Base-by-base conservation (phyloP, 2,329 filamentous ascomycete genomes). In the Botrytis squamosa region DNA sequence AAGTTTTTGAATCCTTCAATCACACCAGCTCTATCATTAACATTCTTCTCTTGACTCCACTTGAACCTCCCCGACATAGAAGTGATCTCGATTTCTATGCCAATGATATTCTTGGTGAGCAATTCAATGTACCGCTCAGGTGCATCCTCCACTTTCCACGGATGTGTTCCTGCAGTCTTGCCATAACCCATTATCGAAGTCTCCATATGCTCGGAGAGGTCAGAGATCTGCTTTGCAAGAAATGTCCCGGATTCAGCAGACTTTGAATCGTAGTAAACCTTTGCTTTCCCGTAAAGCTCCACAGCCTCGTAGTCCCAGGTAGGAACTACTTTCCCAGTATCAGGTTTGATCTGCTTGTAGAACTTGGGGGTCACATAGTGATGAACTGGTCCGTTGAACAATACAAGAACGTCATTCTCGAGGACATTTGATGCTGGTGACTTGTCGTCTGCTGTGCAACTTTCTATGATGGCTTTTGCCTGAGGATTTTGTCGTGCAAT, bases 221-320 rank as follows among this genome's bases (percentile, higher is more conserved):
- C 88, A 2, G 82, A 76, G 4, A 91, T 82, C 78, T 91, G 88
- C 64, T 79, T 82, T 0, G 81, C 75, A 16, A 92, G 80, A 72
- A 88, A 91, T 0, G 75, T 74, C 0, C 79, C 78, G 0, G 88
- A 87, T 36, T 85, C 83, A 0, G 82, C 77, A 0, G 84, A 79
- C 64, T 84, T 84, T 9, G 85, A 78, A 73, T 91, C 86, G 73
- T 82, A 86, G 75, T 85, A 88, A 6, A 92, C 81, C 0, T 75
- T 86, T 1, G 87, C 87, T 2, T 81, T 84, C 1, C 90, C 90
- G 76, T 92, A 92, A 0, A 84, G 88, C 80, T 92, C 89, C 0
- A 86, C 90, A 0, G 90, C 89, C 0, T 88, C 84, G 77, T 92
- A 93, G 80, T 93, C 90, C 91, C 90, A 92, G 0, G 90, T 93